Evolutionary conservation across 495 filamentous ascomycete species (phyloP).

Genomic region (Neurospora sp.): DNA sequence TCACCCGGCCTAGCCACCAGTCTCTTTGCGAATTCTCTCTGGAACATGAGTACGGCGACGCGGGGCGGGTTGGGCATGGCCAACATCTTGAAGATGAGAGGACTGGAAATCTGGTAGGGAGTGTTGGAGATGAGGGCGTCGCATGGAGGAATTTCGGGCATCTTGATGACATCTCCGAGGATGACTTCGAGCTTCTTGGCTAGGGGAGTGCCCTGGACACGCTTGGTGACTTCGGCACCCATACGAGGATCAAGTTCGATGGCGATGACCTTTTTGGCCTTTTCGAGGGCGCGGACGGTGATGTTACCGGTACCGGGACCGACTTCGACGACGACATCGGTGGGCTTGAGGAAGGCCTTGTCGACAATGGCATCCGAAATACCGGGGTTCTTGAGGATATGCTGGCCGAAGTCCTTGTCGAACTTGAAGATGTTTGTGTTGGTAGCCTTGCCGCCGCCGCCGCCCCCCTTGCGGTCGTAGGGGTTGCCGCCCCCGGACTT

Average conservation of each 20-base stretch:
- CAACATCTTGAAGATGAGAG: conserved; percentile 86
- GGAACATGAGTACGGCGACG: conserved; percentile 70
- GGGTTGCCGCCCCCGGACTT: conserved; percentile 46
- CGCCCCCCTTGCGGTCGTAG: conserved; percentile 40
- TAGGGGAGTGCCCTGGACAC: conserved; percentile 75
- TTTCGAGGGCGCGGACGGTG: conserved; percentile 79
- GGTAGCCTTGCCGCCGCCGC: conserved; percentile 30
- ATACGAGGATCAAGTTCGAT: conserved; percentile 91
- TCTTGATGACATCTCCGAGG: conserved; percentile 88
- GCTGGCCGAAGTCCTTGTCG: conserved; percentile 56
- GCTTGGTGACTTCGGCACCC: conserved; percentile 93
- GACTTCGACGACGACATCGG: conserved; percentile 52
- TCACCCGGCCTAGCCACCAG: conserved; percentile 39
- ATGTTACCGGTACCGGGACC: conserved; percentile 39
- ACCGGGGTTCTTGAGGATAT: conserved; percentile 92
- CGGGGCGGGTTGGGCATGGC: conserved; percentile 60
- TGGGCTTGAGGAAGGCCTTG: conserved; percentile 84
- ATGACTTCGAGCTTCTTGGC: conserved; percentile 75
- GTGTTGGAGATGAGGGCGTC: conserved; percentile 93
- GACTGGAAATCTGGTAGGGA: conserved; percentile 87
- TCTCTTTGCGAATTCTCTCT: conserved; percentile 27
- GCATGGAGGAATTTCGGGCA: conserved; percentile 66
- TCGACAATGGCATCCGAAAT: conserved; percentile 76
- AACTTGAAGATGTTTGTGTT: conserved; percentile 77
- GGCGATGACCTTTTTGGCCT: conserved; percentile 77